phyloP scores from a whole-genome alignment of 805 yeast species.

The Pichia rugopelliculosa region DNA sequence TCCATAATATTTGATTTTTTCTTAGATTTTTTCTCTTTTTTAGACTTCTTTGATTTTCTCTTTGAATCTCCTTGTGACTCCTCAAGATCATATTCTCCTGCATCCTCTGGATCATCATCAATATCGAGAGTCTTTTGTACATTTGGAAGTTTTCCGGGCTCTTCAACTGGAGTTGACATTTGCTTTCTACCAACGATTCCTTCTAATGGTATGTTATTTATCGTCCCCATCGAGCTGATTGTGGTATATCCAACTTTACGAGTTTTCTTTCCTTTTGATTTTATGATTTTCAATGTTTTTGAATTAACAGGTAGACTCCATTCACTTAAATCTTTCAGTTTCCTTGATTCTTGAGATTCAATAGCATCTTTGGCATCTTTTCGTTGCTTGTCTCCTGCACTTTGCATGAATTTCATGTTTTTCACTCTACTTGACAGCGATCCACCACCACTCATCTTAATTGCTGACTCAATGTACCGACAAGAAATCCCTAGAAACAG shows the following conservation, averaged over 20 bases:
- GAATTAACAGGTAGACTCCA: conserved; percentile 39
- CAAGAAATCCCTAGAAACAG: too few species aligned
- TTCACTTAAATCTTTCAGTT: conserved; percentile 43
- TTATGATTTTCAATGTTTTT: conserved; percentile 17
- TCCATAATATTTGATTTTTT: conserved; percentile 5
- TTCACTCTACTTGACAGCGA: conserved; percentile 59
- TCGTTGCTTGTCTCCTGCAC: conserved; percentile 27
- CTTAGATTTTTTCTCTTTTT: conserved; percentile 2
- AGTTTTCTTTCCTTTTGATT: conserved; percentile 14
- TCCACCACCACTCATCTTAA: conserved; percentile 22
- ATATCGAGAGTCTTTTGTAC: neutral
- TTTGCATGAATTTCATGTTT: conserved; percentile 74
- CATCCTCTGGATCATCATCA: conserved; percentile 1
- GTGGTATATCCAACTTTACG: conserved; percentile 26
- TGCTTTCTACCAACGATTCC: neutral
- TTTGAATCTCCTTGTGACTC: conserved; percentile 1
- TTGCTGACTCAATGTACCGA: too few species aligned
- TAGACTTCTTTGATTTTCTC: neutral
- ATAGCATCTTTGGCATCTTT: conserved; percentile 27
- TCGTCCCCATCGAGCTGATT: conserved; percentile 10
- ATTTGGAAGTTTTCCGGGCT: neutral
- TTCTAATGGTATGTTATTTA: neutral
- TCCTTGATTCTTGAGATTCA: conserved; percentile 25
- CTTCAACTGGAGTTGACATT: neutral
- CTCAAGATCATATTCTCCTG: neutral